phyloP scores from a whole-genome alignment of 2,329 filamentous ascomycete genomes.

The Didymella glomerata region DNA sequence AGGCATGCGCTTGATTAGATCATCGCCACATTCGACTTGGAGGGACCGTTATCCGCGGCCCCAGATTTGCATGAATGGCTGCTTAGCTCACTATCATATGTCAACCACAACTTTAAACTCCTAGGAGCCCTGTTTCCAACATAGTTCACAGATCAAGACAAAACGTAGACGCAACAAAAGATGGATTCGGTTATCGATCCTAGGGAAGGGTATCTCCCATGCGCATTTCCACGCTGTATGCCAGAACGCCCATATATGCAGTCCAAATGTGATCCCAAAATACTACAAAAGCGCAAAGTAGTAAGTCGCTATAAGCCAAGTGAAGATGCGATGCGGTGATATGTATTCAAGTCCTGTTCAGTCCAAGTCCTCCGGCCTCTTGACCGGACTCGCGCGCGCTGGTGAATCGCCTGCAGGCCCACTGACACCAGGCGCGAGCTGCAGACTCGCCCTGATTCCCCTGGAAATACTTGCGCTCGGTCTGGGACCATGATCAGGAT shows the following conservation, averaged over 20 bases:
- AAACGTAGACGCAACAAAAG: conserved; percentile 11
- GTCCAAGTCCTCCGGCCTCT: conserved; percentile 57
- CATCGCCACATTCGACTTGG: conserved; percentile 9
- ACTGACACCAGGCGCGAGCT: conserved; percentile 42
- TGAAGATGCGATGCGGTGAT: not conserved
- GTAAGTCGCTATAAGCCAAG: not conserved
- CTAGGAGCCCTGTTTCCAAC: not conserved
- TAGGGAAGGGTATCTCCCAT: conserved; percentile 20
- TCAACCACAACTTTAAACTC: not conserved
- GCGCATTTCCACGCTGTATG: conserved; percentile 6
- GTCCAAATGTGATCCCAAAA: not conserved
- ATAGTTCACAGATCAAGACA: not conserved
- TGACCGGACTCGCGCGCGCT: conserved; percentile 52
- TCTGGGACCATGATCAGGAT: conserved; percentile 38
- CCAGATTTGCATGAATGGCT: not conserved
- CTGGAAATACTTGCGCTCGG: conserved; percentile 29
- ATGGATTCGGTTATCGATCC: conserved; percentile 6
- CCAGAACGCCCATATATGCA: not conserved
- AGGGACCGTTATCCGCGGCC: not conserved
- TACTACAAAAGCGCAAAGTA: not conserved
- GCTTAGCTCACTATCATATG: not conserved
- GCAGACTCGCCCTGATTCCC: conserved; percentile 49
- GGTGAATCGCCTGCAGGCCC: conserved; percentile 36
- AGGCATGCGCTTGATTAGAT: conserved; percentile 12
- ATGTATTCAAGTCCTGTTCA: conserved; percentile 22